phyloP scores from a whole-genome alignment of 2,329 filamentous ascomycete species.

The Verticillium klebahnii region DNA sequence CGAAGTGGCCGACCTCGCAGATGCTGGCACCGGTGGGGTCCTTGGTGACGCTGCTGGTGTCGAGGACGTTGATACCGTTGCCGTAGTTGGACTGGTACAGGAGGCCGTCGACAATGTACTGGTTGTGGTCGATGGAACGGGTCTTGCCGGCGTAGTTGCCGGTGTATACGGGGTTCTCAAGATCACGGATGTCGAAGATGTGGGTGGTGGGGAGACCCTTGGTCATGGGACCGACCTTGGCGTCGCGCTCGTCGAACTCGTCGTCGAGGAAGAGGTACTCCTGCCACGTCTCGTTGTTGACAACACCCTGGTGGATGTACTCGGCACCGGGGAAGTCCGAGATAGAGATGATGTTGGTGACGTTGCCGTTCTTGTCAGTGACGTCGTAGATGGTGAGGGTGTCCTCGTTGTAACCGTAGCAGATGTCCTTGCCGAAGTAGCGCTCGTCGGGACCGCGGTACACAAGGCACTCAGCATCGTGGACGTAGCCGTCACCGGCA shows the following conservation, averaged over 20 bases:
- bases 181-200: slow-evolving; percentile 39
- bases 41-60: slow-evolving; percentile 21
- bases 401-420: slow-evolving; percentile 52
- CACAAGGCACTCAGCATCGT: slow-evolving; percentile 56
- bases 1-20: slow-evolving; percentile 39
- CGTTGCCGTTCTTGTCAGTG: slow-evolving; percentile 38
- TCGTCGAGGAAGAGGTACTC: slow-evolving; percentile 41
- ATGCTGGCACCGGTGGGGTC: slow-evolving; percentile 32
- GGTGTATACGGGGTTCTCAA: slow-evolving; percentile 34
- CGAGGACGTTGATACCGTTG: slow-evolving; percentile 31
- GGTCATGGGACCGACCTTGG: slow-evolving; percentile 29
- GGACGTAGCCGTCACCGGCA: slow-evolving; percentile 52
- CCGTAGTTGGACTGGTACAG: slow-evolving; percentile 42
- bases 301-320: slow-evolving; percentile 53
- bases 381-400: slow-evolving; percentile 47
- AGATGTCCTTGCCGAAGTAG: slow-evolving; percentile 44
- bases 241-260: slow-evolving; percentile 41
- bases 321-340: slow-evolving; percentile 45
- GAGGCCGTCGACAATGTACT: slow-evolving; percentile 34
- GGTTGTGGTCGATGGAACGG: slow-evolving; percentile 29
- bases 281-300: slow-evolving; percentile 38
- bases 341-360: slow-evolving; percentile 41
- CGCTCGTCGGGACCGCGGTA: slow-evolving; percentile 44
- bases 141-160: slow-evolving; percentile 34
- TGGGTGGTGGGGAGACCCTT: slow-evolving; percentile 40